Evolutionary conservation across 2,329 filamentous ascomycete genomes (phyloP), one percentile per base, ranked within the genome.

Genomic region (Neobulgaria alba): DNA sequence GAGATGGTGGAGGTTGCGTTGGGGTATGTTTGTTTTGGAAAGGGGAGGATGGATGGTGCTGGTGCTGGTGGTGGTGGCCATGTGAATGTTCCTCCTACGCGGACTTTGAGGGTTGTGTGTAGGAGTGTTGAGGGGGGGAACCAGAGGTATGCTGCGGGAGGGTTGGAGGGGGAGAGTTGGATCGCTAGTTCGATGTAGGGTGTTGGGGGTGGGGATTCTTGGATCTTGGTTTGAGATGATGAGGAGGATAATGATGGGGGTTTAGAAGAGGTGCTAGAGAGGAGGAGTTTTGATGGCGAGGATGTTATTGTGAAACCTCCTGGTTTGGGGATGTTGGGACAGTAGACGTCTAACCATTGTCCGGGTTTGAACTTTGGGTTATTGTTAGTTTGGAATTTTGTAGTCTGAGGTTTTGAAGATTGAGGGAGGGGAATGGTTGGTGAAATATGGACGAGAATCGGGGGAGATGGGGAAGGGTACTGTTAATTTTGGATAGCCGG

Each of bases 221-320:
- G 8, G n/a, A 8, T 15, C 3, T 9, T 5, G 30, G 10, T 30
- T n/a, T n/a, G n/a, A n/a, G n/a, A n/a, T n/a, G n/a, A n/a, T n/a
- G n/a, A n/a, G n/a, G n/a, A n/a, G n/a, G n/a, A n/a, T n/a, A n/a
- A n/a, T n/a, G n/a, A n/a, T n/a, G n/a, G n/a, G n/a, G n/a, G n/a
- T n/a, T n/a, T n/a, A n/a, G n/a, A n/a, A n/a, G n/a, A n/a, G n/a
- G n/a, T n/a, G 23, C 23, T 26, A 12, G 7, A 21, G 14, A 43
- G 31, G 8, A 69, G 64, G n/a, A n/a, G n/a, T n/a, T n/a, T n/a
- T 31, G 70, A 72, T 0, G 86, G 86, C 0, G 82, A 66, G 1
- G 85, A 92, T 5, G 86, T 90, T 49, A 94, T 83, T 31, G 87
- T 94, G 67, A 94, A 95, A 43, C 88, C 88, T 23, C 88, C 88